Conservation (phyloP, 2,329 filamentous ascomycete species). For the Anisogramma anomala region DNA sequence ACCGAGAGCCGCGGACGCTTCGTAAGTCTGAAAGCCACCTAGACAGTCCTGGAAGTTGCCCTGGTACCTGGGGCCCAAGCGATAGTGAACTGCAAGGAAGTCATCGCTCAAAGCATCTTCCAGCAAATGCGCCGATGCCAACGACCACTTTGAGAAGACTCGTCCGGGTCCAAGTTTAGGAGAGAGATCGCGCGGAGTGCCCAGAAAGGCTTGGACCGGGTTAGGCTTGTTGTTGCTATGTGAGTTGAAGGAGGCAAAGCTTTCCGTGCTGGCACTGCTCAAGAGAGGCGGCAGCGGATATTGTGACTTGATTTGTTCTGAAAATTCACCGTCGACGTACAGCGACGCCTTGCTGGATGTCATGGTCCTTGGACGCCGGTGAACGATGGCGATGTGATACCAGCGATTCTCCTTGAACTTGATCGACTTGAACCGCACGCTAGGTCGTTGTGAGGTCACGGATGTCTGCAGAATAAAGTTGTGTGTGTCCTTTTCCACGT, state of each 20-base stretch:
- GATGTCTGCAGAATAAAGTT: slow-evolving; percentile 96
- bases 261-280: slow-evolving; percentile 50
- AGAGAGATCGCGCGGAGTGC: slow-evolving; percentile 81
- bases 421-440: slow-evolving; percentile 81
- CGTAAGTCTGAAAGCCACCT: slow-evolving; percentile 92
- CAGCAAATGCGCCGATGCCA: slow-evolving; percentile 82
- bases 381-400: slow-evolving; percentile 90
- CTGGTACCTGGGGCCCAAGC: slow-evolving; percentile 80
- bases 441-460: slow-evolving; percentile 72
- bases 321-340: slow-evolving; percentile 87
- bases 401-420: slow-evolving; percentile 65
- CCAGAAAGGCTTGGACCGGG: slow-evolving; percentile 82
- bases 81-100: slow-evolving; percentile 78
- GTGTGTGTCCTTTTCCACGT: slow-evolving; percentile 83
- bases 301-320: slow-evolving; percentile 79
- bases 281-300: slow-evolving; percentile 70
- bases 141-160: slow-evolving; percentile 70
- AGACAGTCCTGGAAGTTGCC: slow-evolving; percentile 96
- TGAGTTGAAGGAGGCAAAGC: slow-evolving; percentile 58
- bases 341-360: slow-evolving; percentile 71
- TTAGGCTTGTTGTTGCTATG: slow-evolving; percentile 42
- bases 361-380: slow-evolving; percentile 66
- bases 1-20: slow-evolving; percentile 80
- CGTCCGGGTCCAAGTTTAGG: slow-evolving; percentile 60
- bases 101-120: slow-evolving; percentile 84